Base-by-base conservation (phyloP, 2,329 filamentous ascomycete genomes). In the Cercospora canescens region DNA sequence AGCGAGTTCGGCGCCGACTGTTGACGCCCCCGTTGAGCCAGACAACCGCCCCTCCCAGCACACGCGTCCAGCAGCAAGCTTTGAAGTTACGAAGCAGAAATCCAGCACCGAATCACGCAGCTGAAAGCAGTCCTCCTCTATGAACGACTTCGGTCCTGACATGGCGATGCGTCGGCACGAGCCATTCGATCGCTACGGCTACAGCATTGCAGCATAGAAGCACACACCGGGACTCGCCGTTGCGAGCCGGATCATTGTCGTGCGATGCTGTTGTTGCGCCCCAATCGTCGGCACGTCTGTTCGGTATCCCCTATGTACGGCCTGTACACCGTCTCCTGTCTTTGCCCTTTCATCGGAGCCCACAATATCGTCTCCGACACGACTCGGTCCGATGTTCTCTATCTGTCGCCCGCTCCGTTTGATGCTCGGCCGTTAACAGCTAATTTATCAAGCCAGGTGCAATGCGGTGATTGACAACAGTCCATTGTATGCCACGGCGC, bases 361-460 rank as follows among this genome's bases (percentile, higher is more conserved):
- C 16, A 24, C 45, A 50, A n/a, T 11, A 11, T 30, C 45, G 14
- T 50, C 45, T 28, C 9, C 6, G 12, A 16, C 21, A 28, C 45
- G 26, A 50, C 45, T 50, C 45, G 45, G 45, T 50, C 45, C 45
- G 45, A 50, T 30, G 45, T 14, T 50, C 45, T 28, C 12, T 50
- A 21, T 8, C 26, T 26, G 45, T 30, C 35, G n/a, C 52, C 32
- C 21, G n/a, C 8, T 32, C 50, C 24, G n/a, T 14, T n/a, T 32
- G 50, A 28, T 54, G 28, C 12, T 34, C 52, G n/a, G 30, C 60
- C 60, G 60, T 62, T 62, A 12, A 24, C 48, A 34, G 48, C 60
- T 24, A 41, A 62, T 62, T 62, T 54, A 34, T 37, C 45, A 55
- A 21, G 45, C 32, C 60, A 62, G 21, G n/a, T 18, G 52, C 52